Evolutionary conservation across 2,329 filamentous ascomycete genomes (phyloP).

Genomic region (Aspergillus sp.): DNA sequence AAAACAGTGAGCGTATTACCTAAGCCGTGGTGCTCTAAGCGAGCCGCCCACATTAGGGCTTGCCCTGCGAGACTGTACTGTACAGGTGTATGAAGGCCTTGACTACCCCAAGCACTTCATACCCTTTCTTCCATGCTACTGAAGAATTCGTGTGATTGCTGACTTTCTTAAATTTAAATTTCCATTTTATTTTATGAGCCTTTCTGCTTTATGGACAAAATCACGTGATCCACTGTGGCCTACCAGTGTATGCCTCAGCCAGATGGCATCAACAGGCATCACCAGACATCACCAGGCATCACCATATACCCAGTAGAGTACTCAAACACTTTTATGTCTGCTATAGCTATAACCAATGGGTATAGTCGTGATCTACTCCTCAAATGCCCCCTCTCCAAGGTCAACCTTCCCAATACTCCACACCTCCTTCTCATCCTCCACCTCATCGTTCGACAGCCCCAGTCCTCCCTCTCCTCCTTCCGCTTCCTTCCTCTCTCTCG

Average conservation of each 20-base stretch:
- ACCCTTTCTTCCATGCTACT: no score
- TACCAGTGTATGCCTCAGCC: no score
- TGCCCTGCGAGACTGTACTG: slow-evolving; percentile 18
- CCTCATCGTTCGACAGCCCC: slow-evolving; percentile 79
- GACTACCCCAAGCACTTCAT: slow-evolving; percentile 2
- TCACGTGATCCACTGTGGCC: no score
- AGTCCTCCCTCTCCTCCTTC: slow-evolving; percentile 81
- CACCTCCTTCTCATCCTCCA: slow-evolving; percentile 89
- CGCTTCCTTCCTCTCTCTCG: slow-evolving; percentile 78
- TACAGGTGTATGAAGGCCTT: slow-evolving; percentile 7
- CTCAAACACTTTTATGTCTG: no score
- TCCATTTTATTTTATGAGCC: no score
- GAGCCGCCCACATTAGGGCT: slow-evolving; percentile 32
- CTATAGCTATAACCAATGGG: slow-evolving; percentile 6
- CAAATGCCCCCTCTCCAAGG: slow-evolving; percentile 49
- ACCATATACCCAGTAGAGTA: no score
- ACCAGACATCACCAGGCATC: slow-evolving; percentile 4
- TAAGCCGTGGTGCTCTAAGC: slow-evolving; percentile 32
- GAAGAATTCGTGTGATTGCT: no score
- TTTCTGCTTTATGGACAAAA: no score
- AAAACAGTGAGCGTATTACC: slow-evolving; percentile 29
- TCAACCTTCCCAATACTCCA: slow-evolving; percentile 93
- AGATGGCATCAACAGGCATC: no score
- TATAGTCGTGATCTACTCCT: slow-evolving; percentile 19
- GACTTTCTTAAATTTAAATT: no score